Base-by-base conservation (phyloP, 352 stramenopile genomes). In the Phytopythium boreale region DNA sequence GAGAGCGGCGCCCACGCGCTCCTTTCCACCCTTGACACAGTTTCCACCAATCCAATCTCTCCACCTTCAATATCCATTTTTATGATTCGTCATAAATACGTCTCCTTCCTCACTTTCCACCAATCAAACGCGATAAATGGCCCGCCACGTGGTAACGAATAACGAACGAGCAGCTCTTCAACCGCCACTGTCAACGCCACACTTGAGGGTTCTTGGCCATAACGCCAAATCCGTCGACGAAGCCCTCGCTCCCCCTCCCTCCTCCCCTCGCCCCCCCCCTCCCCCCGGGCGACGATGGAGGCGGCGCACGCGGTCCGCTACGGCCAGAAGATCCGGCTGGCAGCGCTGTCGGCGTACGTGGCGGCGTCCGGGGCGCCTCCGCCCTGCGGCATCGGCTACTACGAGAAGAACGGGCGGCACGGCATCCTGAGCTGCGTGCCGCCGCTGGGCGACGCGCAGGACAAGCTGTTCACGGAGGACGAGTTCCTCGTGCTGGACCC, bases 361-460 rank as follows among this genome's bases (percentile, higher is more conserved):
- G 37, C 69, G 43, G 70, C 29, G 12, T 27, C 37, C 3, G 53
- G 43, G 19, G 34, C 62, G 4, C 26, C 61, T 9, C 31, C 56
- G 57, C 69, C 52, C 5, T 87, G 31, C 53, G 78, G 78, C 44
- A 87, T 95, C 62, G 87, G 87, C 39, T 89, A 89, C 68, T 95
- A 95, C 73, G 83, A 93, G 68, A 95, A 95, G 71, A 90, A 92
- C 59, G 87, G 87, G 4, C 86, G 86, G 37, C 87, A 95, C 67
- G 87, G 87, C 29, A 90, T 95, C 59, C 63, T 95, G 49, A 92
- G 82, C 70, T 87, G 76, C 61, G 87, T 95, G 39, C 83, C 87
- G 49, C 87, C 87, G 20, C 78, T 95, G n/a, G 87, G 87, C 41
- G 66, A 74, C n/a, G 79, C 77, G 57, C 67, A 87, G 10, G 84